phyloP scores from a whole-genome alignment of 2,329 filamentous ascomycete species.

The Leptographium lundbergii region DNA sequence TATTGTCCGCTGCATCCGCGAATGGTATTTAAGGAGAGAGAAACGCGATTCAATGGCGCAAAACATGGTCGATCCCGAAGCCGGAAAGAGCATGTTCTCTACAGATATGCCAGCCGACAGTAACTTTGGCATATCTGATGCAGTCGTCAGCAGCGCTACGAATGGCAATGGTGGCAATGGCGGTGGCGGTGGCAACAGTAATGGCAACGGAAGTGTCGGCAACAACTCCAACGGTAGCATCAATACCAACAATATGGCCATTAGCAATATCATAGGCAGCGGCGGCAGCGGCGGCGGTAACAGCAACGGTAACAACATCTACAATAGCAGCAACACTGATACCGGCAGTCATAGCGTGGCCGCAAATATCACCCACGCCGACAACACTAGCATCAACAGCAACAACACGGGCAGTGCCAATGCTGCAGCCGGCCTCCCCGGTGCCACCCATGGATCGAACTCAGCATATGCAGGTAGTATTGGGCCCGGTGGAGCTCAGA shows the following conservation, averaged over 20 bases:
- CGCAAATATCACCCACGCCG: background rate
- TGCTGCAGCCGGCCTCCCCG: background rate
- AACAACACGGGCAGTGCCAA: background rate
- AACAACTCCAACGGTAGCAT: slow-evolving; percentile 27
- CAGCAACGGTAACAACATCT: slow-evolving; percentile 20
- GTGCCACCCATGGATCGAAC: background rate
- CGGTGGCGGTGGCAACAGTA: slow-evolving; percentile 12
- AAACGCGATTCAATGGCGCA: slow-evolving; percentile 37
- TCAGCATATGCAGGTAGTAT: background rate
- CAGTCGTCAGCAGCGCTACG: background rate
- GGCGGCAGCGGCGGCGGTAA: slow-evolving; percentile 29
- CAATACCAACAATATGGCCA: background rate
- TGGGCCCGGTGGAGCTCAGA: background rate
- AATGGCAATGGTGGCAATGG: background rate
- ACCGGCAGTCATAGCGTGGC: background rate
- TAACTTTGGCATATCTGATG: slow-evolving; percentile 33
- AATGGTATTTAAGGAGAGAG: slow-evolving; percentile 53
- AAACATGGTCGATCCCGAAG: slow-evolving; percentile 48
- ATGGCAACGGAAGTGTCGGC: slow-evolving; percentile 24
- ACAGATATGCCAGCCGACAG: slow-evolving; percentile 26
- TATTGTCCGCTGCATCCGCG: slow-evolving; percentile 55
- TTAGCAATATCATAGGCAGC: background rate
- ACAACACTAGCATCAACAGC: background rate
- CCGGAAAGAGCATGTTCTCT: slow-evolving; percentile 33
- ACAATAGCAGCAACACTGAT: slow-evolving; percentile 16